Percentiles rank a stretch among this genome's conserved stretches.
Evolutionary conservation across 257 asterid species (phyloP).

Genomic region (Solanum lycopersicoides): DNA sequence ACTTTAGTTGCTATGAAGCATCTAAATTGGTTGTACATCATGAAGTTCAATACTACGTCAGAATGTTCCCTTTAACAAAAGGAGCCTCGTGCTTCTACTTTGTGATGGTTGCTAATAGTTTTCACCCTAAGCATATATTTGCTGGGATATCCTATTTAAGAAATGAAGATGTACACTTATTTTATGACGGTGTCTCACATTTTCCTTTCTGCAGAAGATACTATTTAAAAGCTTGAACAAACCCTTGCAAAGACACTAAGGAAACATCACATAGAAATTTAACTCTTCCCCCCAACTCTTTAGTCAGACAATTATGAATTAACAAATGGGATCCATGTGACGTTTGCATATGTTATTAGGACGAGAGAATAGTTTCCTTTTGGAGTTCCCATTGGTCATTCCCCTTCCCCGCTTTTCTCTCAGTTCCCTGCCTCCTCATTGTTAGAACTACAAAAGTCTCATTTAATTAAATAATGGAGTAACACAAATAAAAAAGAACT

Average conservation of each 20-base stretch:
- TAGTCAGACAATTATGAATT: background rate
- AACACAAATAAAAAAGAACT: background rate
- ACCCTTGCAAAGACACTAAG: background rate
- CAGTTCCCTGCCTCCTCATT: background rate
- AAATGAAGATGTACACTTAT: background rate
- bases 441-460: background rate
- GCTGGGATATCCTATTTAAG: background rate
- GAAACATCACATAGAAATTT: background rate
- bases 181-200: background rate
- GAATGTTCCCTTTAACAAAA: background rate
- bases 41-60: background rate
- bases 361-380: background rate
- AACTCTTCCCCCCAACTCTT: background rate
- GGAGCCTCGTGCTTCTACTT: background rate
- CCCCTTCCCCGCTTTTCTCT: background rate
- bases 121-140: background rate
- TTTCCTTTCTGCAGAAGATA: background rate
- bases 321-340: background rate
- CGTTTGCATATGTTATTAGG: background rate
- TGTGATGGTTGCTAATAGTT: background rate
- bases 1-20: background rate
- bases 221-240: background rate
- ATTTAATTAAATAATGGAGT: background rate
- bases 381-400: background rate
- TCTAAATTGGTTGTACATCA: background rate